phyloP scores from a whole-genome alignment of 1,139 yeast species.

The Yamadazyma diospyri region DNA sequence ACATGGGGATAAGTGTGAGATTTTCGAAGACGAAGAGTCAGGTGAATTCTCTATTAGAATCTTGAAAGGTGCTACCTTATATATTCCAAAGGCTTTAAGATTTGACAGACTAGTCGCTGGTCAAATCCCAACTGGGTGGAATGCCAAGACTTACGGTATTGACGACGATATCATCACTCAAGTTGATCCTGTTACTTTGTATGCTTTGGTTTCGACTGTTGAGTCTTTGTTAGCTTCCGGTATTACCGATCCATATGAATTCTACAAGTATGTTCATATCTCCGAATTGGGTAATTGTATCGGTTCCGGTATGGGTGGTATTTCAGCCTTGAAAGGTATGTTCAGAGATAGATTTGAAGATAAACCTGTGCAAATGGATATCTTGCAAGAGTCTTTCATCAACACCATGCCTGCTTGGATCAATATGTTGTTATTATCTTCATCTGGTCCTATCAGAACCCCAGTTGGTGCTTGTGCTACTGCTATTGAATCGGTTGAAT shows the following conservation, averaged over 20 bases:
- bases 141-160: conserved; percentile 92
- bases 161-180: conserved; percentile 88
- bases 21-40: conserved; percentile 80
- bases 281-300: conserved; percentile 99
- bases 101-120: conserved; percentile 98
- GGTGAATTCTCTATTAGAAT: conserved; percentile 91
- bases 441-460: conserved; percentile 99
- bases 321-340: conserved; percentile 94
- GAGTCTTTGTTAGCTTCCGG: conserved; percentile 94
- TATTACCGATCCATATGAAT: conserved; percentile 96
- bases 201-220: conserved; percentile 87
- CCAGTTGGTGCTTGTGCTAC: conserved; percentile 99
- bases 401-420: conserved; percentile 99
- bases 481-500: conserved; percentile 94
- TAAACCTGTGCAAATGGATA: conserved; percentile 92
- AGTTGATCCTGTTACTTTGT: conserved; percentile 94
- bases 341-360: conserved; percentile 92
- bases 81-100: conserved; percentile 91
- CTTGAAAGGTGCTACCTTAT: conserved; percentile 88
- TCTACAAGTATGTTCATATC: conserved; percentile 95
- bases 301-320: conserved; percentile 99
- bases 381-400: conserved; percentile 95
- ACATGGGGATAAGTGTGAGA: conserved; percentile 93
- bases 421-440: conserved; percentile 91
- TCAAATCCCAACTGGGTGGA: conserved; percentile 98